phyloP scores from a whole-genome alignment of 1,139 yeast genomes.

The Protomyces gravidus region DNA sequence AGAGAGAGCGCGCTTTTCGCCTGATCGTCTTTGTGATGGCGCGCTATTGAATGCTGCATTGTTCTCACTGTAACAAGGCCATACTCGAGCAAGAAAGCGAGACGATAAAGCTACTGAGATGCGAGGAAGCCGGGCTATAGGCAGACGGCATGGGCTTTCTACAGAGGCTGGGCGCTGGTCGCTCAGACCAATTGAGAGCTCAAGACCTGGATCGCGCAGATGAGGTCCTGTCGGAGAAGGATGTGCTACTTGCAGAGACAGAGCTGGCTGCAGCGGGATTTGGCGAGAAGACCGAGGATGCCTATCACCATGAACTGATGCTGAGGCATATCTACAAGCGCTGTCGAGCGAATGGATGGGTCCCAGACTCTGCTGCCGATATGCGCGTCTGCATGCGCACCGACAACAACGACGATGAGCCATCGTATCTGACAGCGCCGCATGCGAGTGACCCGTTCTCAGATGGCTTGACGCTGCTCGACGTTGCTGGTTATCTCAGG shows the following conservation, averaged over 20 bases:
- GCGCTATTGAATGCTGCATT: too few species aligned
- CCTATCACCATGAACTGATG: conserved; percentile 33
- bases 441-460: not conserved
- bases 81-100: too few species aligned
- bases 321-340: conserved; percentile 31
- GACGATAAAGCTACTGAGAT: too few species aligned
- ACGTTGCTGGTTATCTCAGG: conserved; percentile 9
- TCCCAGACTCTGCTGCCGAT: not conserved
- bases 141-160: not conserved
- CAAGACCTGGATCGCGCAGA: not conserved
- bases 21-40: too few species aligned
- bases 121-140: too few species aligned
- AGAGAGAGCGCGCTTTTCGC: too few species aligned
- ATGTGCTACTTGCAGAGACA: not conserved
- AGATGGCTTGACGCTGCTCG: not conserved
- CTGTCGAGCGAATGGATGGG: conserved; percentile 32
- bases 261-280: not conserved
- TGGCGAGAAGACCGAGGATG: not conserved
- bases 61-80: too few species aligned
- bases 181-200: too few species aligned
- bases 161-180: not conserved
- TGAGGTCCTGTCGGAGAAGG: not conserved
- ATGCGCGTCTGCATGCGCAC: conserved; percentile 3
- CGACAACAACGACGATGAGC: not conserved
- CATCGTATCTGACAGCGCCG: conserved; percentile 4